Percentiles rank a stretch among this genome's conserved stretches.
Evolutionary conservation across 1,284 basidiomycete genomes (phyloP).

Genomic region (Crepidotus sp.): DNA sequence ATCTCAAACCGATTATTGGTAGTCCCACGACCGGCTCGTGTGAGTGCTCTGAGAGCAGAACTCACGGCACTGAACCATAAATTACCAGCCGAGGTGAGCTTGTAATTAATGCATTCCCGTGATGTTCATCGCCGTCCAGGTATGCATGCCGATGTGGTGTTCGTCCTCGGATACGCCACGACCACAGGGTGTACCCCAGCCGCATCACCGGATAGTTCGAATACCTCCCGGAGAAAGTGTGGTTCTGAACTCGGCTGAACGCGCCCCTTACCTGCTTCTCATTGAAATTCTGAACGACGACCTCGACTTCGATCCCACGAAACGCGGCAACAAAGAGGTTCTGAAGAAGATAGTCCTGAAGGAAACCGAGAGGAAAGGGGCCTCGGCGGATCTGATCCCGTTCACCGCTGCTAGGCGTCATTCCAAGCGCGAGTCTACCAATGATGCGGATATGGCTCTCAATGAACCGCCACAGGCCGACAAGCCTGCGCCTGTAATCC

Average conservation of each 20-base stretch:
- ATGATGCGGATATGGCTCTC: slow-evolving; percentile 20
- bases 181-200: slow-evolving; percentile 37
- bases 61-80: slow-evolving; percentile 94
- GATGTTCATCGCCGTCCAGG: slow-evolving; percentile 33
- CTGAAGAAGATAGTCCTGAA: slow-evolving; percentile 78
- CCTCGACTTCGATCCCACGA: slow-evolving; percentile 87
- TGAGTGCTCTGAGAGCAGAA: slow-evolving; percentile 92
- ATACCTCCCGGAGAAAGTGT: slow-evolving; percentile 98
- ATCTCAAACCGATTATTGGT: slow-evolving; percentile 90
- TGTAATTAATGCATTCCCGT: not conserved
- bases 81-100: slow-evolving; percentile 79
- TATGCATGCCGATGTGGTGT: slow-evolving; percentile 99
- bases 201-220: slow-evolving; percentile 92
- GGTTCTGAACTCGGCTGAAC: slow-evolving; percentile 96
- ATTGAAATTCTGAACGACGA: slow-evolving; percentile 90
- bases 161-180: slow-evolving; percentile 54
- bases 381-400: slow-evolving; percentile 42
- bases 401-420: slow-evolving; percentile 26
- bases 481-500: slow-evolving; percentile 19
- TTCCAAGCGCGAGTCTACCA: slow-evolving; percentile 19
- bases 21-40: slow-evolving; percentile 88
- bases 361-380: slow-evolving; percentile 51
- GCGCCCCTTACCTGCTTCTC: slow-evolving; percentile 88
- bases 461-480: slow-evolving; percentile 15
- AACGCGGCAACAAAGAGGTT: slow-evolving; percentile 79